Evolutionary conservation across 2,329 filamentous ascomycete species (phyloP), one percentile per base, ranked within the genome.

Genomic region (Talaromyces atroroseus): DNA sequence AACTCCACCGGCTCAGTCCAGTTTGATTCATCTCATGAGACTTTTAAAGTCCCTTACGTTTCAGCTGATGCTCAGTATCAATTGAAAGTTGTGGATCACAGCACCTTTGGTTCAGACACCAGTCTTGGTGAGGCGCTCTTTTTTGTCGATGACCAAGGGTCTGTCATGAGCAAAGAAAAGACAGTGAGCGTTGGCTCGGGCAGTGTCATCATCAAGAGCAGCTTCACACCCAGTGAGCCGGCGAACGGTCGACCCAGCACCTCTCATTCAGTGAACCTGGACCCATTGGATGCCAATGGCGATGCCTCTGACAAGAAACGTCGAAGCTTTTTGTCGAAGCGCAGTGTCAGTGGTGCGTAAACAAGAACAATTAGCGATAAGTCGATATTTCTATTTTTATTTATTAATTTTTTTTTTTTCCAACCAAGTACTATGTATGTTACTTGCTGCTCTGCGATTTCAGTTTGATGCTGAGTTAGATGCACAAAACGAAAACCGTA

Each of bases 31-130:
- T 76, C 80, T 50, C 72, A 76, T 60, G 90, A 95, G 70, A 85
- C 83, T 0, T 92, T 94, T 78, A 91, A 86, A 66, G 80, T 88
- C 21, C 78, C 80, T 11, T 95, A 91, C 73, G 68, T 68, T 10
- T 82, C 86, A 0, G 86, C 92, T 2, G 92, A 96, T 64, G 80
- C 88, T 21, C 86, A 89, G 67, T 97, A 96, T 81, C 88, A 90
- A 69, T 70, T 99, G 59, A 82, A 89, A 61, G 91, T 91, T 60
- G 91, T 91, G 69, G 88, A 91, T 64, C 90, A 96, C 67, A 84
- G 88, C 65, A 89, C 86, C 0, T 92, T 97, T 67, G 88, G 89
- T 52, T 87, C 85, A 57, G 90, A 95, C 68, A 87, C 92, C 56
- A 83, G 87, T 58, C 80, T 99, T 0, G 94, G 94, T 53, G 92